A percentile compares a stretch with the other conserved stretches of the same genome.
These are phyloP conservation scores for Russula virescens DNA, from an alignment of 768 basidiomycete species.

Conservation along the genomic window DNA sequence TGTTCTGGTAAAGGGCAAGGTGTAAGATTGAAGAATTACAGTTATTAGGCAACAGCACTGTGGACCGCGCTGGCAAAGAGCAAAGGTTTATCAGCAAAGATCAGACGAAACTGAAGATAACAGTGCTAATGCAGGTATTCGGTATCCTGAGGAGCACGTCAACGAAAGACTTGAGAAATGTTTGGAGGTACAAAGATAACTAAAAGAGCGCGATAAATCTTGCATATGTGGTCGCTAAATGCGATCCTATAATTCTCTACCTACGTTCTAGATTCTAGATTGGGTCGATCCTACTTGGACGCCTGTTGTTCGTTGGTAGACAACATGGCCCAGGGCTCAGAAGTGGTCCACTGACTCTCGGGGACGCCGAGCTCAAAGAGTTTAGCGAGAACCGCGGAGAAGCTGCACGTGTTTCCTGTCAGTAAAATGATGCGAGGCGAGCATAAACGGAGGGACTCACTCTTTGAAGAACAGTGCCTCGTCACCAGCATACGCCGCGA, in stretches of 20 bases:
- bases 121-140: background rate
- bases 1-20: background rate
- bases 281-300: constrained; percentile 3
- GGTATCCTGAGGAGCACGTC: too few species aligned
- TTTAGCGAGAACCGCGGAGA: constrained; percentile 68
- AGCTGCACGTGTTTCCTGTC: constrained; percentile 43
- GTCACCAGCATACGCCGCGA: constrained; percentile 81
- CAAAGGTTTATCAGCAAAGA: too few species aligned
- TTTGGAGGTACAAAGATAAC: background rate
- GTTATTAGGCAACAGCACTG: background rate
- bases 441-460: constrained; percentile 42
- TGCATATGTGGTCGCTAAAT: background rate
- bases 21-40: background rate
- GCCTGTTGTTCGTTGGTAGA: constrained; percentile 37
- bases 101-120: background rate
- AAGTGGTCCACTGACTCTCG: constrained; percentile 59
- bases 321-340: constrained; percentile 75
- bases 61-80: background rate
- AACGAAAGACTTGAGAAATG: too few species aligned
- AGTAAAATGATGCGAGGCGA: constrained; percentile 2
- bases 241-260: background rate
- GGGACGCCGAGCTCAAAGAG: constrained; percentile 96
- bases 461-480: constrained; percentile 90
- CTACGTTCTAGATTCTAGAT: background rate
- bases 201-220: background rate